Evolutionary conservation across 2,329 filamentous ascomycete genomes (phyloP).

Genomic region (Colletotrichum orchidophilum): DNA sequence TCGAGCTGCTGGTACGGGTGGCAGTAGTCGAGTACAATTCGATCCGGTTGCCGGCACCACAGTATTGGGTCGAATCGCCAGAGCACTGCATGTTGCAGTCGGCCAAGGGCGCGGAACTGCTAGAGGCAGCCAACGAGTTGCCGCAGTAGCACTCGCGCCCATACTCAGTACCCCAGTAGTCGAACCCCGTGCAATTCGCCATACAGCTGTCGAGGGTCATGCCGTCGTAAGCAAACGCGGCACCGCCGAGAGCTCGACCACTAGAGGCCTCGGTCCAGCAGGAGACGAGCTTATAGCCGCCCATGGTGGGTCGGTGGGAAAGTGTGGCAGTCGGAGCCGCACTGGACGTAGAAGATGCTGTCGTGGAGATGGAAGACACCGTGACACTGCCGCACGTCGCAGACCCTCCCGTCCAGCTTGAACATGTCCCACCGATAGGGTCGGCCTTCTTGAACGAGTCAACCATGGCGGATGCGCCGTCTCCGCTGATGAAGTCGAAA

Average conservation of each 20-base stretch:
- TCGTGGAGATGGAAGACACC: slow-evolving; percentile 33
- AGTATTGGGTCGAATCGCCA: slow-evolving; percentile 52
- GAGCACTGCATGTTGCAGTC: slow-evolving; percentile 52
- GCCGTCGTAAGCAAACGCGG: slow-evolving; percentile 52
- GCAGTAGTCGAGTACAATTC: slow-evolving; percentile 54
- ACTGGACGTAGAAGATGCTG: slow-evolving; percentile 37
- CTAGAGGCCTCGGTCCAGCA: slow-evolving; percentile 65
- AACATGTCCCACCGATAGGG: slow-evolving; percentile 55
- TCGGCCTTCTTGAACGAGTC: slow-evolving; percentile 61
- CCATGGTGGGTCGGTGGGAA: slow-evolving; percentile 49
- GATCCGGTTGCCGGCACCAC: slow-evolving; percentile 53
- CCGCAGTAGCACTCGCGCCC: slow-evolving; percentile 64
- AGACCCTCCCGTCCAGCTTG: slow-evolving; percentile 47
- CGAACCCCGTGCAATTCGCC: slow-evolving; percentile 55
- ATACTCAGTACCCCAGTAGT: slow-evolving; percentile 62
- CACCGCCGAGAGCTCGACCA: slow-evolving; percentile 54
- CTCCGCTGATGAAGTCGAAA: slow-evolving; percentile 55
- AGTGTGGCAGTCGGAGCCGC: slow-evolving; percentile 43
- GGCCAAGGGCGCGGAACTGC: slow-evolving; percentile 39
- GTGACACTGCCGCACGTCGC: slow-evolving; percentile 39
- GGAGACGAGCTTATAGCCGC: slow-evolving; percentile 66
- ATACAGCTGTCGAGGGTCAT: slow-evolving; percentile 62
- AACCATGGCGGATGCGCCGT: slow-evolving; percentile 43
- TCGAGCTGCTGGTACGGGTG: slow-evolving; percentile 39
- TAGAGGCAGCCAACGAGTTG: slow-evolving; percentile 43